Conservation (phyloP, 441 rosid genomes). For the Pelargonium cotyledonis region DNA sequence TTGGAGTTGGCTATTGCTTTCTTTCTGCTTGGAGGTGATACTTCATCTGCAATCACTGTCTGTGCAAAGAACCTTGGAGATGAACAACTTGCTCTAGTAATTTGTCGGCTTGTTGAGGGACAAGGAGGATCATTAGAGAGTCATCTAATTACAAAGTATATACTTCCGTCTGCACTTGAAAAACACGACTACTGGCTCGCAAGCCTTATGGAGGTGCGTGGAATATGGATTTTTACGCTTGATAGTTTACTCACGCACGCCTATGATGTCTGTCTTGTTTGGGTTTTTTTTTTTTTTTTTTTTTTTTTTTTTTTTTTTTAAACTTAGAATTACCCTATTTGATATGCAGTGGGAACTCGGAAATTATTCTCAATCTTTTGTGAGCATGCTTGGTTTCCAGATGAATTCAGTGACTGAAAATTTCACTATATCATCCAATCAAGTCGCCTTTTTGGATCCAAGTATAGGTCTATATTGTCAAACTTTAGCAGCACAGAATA, state of each 20-base stretch:
- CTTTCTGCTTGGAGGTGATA: constrained; percentile 94
- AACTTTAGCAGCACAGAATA: constrained; percentile 47
- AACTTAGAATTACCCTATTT: constrained; percentile 23
- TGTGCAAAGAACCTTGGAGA: constrained; percentile 88
- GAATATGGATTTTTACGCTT: constrained; percentile 27
- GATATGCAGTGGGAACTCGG: constrained; percentile 88
- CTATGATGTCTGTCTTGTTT: constrained; percentile 7
- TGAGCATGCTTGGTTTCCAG: constrained; percentile 59
- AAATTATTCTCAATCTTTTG: constrained; percentile 57
- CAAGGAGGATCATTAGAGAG: constrained; percentile 65
- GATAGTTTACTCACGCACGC: not conserved
- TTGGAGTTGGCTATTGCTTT: constrained; percentile 86
- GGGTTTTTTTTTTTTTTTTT: not conserved
- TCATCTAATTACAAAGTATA: constrained; percentile 54
- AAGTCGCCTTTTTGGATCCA: constrained; percentile 72
- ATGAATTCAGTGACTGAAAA: constrained; percentile 29
- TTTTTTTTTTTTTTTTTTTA: not conserved
- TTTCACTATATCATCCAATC: constrained; percentile 48
- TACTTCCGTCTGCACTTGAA: constrained; percentile 71
- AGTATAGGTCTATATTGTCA: constrained; percentile 71
- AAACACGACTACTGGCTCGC: constrained; percentile 79
- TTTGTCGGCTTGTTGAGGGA: constrained; percentile 86
- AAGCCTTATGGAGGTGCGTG: constrained; percentile 74
- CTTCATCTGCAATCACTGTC: constrained; percentile 77
- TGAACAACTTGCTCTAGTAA: constrained; percentile 90